A percentile compares a stretch with the other conserved stretches of the same genome.
Evolutionary conservation across 2,329 filamentous ascomycete species (phyloP).

Genomic region (Mollisia scopiformis): DNA sequence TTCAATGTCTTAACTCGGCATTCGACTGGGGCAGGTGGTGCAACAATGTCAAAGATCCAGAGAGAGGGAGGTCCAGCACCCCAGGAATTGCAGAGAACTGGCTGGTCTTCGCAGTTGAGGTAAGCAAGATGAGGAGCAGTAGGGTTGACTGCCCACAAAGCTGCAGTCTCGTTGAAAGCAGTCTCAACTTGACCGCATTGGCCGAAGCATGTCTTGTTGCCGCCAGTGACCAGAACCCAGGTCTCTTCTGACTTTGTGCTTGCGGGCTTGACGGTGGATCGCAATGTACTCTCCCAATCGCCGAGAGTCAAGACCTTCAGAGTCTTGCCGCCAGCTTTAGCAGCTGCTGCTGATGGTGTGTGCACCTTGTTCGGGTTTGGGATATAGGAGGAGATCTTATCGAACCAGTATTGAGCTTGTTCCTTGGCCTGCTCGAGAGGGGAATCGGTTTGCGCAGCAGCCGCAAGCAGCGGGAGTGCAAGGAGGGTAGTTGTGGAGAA

Average conservation of each 20-base stretch:
- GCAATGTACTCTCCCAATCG: slow-evolving; percentile 73
- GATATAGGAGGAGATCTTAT: slow-evolving; percentile 59
- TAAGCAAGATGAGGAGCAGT: slow-evolving; percentile 68
- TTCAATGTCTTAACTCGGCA: slow-evolving; percentile 70
- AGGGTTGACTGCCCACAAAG: slow-evolving; percentile 62
- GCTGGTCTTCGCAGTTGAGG: slow-evolving; percentile 75
- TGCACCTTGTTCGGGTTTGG: slow-evolving; percentile 47
- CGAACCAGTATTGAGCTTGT: slow-evolving; percentile 66
- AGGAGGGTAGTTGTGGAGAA: slow-evolving; percentile 55
- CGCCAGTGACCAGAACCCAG: slow-evolving; percentile 74
- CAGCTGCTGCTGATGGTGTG: slow-evolving; percentile 48
- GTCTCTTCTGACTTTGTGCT: slow-evolving; percentile 71
- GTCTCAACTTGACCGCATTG: slow-evolving; percentile 65
- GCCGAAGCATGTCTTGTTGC: slow-evolving; percentile 76
- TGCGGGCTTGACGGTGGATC: slow-evolving; percentile 59
- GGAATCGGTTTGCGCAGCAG: slow-evolving; percentile 57
- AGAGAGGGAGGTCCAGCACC: slow-evolving; percentile 65
- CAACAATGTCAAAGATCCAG: slow-evolving; percentile 70
- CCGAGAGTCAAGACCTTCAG: slow-evolving; percentile 64
- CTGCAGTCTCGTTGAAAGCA: slow-evolving; percentile 68
- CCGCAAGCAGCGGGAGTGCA: slow-evolving; percentile 58
- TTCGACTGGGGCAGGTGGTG: slow-evolving; percentile 64
- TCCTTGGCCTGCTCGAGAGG: slow-evolving; percentile 60
- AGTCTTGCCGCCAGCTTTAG: slow-evolving; percentile 53
- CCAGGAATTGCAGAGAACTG: slow-evolving; percentile 77